A percentile compares a stretch with the other conserved stretches of the same genome.
Evolutionary conservation across 306 rosid species (phyloP).

Genomic region (Prunus padus): DNA sequence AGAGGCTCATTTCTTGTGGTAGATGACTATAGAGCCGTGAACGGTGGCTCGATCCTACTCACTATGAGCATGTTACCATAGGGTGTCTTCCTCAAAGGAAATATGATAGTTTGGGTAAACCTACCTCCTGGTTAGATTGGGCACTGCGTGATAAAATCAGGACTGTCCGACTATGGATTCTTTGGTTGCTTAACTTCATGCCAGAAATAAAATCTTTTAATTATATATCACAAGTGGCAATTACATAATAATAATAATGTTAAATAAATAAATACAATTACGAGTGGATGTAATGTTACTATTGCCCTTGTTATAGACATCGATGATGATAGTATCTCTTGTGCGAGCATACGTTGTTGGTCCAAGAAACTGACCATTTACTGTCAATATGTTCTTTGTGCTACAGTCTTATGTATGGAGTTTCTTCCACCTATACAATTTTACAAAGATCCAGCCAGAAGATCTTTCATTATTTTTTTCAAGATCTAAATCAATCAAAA

Average conservation of each 20-base stretch:
- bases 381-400: constrained; percentile 48
- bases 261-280: not conserved
- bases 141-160: constrained; percentile 46
- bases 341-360: constrained; percentile 34
- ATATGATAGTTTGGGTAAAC: constrained; percentile 38
- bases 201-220: constrained; percentile 18
- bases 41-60: constrained; percentile 64
- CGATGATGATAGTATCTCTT: constrained; percentile 43
- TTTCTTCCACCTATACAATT: constrained; percentile 23
- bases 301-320: constrained; percentile 39
- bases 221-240: too few relatives aligned
- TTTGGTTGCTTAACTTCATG: constrained; percentile 48
- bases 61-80: constrained; percentile 77
- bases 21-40: constrained; percentile 46
- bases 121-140: constrained; percentile 43
- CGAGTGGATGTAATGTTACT: constrained; percentile 62
- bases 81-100: constrained; percentile 50
- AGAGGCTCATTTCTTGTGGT: constrained; percentile 25
- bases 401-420: constrained; percentile 30
- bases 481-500: too few relatives aligned
- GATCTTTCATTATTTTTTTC: not conserved
- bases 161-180: constrained; percentile 53
- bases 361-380: constrained; percentile 50
- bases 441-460: not conserved
- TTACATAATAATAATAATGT: too few relatives aligned